phyloP scores from a whole-genome alignment of 495 filamentous ascomycete genomes.

The Staphylotrichum longicolle region DNA sequence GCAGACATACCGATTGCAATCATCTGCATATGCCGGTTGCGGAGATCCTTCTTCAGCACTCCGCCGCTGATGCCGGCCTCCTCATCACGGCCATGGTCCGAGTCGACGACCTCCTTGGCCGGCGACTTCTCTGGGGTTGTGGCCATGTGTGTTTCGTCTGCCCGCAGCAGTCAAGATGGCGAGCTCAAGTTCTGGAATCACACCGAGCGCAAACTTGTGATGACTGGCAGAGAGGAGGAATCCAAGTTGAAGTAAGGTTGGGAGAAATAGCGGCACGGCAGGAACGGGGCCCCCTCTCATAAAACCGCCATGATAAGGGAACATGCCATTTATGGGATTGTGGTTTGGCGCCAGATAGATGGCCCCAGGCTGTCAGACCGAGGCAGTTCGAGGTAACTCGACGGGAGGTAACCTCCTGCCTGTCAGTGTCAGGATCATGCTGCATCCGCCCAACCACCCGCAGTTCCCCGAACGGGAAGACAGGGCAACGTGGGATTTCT shows the following conservation, averaged over 20 bases:
- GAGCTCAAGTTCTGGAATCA: background rate
- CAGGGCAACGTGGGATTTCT: conserved; percentile 1
- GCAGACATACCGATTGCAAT: conserved; percentile 61
- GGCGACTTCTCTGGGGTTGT: background rate
- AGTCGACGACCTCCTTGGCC: conserved; percentile 10
- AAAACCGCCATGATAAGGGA: background rate
- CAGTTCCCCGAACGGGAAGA: conserved; percentile 5
- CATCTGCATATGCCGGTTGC: conserved; percentile 66
- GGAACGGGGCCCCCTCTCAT: background rate
- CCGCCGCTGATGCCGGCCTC: conserved; percentile 34
- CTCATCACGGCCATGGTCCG: conserved; percentile 29
- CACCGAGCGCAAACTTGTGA: too few relatives aligned
- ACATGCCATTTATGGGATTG: conserved; percentile 1
- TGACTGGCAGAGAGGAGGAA: background rate
- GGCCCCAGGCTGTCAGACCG: background rate
- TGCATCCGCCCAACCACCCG: background rate
- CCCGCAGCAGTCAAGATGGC: background rate
- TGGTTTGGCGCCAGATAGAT: background rate
- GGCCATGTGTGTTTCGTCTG: conserved; percentile 5
- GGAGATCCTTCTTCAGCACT: conserved; percentile 34
- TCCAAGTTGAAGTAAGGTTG: background rate
- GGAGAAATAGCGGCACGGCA: too few relatives aligned
- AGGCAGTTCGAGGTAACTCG: background rate
- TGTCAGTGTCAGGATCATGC: background rate
- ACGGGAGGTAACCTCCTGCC: background rate